Base-by-base conservation (phyloP, 306 rosid genomes). In the Trifolium fragiferum region DNA sequence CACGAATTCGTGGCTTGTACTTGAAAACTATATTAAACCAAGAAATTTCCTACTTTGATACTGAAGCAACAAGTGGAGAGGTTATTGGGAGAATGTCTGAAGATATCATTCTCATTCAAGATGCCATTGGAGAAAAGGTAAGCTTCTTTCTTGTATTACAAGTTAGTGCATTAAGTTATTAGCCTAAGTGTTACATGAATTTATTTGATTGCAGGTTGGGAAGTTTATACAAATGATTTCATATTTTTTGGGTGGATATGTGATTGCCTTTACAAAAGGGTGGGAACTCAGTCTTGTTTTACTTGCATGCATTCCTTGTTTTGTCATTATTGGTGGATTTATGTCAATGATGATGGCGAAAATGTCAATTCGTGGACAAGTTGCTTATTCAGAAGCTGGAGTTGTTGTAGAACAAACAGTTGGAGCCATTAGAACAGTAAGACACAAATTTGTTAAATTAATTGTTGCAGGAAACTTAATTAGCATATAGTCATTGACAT, bases 91-190 rank as follows among this genome's bases (percentile, higher is more conserved):
- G 97, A 72, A 93, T 90, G 98, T 89, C 97, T 14, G 97, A 96
- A 4, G 97, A 90, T 68, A 93, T 93, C 76, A 83, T 93, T 82
- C 92, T 90, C 81, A 93, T 93, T 65, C 98, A 93, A 82, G 88
- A 89, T 19, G 95, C 97, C 80, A 90, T 90, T 93, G 93, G 96
- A 18, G 97, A 93, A 76, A 93, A 89, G 88, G 98, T 86, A 65
- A 18, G 50, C 27, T 65, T 6, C 18, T 64, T 64, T 64, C 70
- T 65, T 65, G 51, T 65, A 38, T 40, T 1, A 41, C 46, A 65
- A 16, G 59, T 19, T 18, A 47, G 4, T 46, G 51, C 44, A 40
- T 30, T 6, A 30, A 30, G 33, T 30, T 30, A 30, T 30, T 30
- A 0, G 33, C 33, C 16, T 5, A 13, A 46, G n/a, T 15, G 14